These are phyloP conservation scores for Tetratostichococcus sp. DNA, from an alignment of 139 green algal genomes.

Conservation along the genomic window DNA sequence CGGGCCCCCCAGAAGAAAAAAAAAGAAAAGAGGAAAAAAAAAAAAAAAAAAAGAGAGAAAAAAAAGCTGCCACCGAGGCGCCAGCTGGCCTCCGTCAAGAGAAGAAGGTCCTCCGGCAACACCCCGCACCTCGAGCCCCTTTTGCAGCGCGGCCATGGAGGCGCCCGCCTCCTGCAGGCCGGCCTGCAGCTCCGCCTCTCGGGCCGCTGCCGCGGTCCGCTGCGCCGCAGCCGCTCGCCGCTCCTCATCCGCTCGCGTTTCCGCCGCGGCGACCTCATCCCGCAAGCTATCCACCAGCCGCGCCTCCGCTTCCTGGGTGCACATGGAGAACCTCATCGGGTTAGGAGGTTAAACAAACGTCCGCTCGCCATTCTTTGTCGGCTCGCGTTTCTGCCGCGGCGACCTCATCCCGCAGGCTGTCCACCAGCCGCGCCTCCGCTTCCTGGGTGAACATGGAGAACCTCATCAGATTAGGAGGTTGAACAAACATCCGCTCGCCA, in stretches of 20 bases:
- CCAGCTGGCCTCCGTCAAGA: too few species aligned
- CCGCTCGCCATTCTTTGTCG: constrained; percentile 18
- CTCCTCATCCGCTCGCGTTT: constrained; percentile 60
- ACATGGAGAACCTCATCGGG: too few species aligned
- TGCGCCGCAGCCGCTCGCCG: constrained; percentile 27
- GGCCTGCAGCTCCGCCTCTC: constrained; percentile 42
- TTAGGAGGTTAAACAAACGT: too few species aligned
- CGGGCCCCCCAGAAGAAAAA: too few species aligned
- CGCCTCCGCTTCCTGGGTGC: constrained; percentile 34
- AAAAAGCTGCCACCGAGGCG: too few species aligned
- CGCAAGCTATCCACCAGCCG: constrained; percentile 43
- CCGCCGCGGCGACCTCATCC: constrained; percentile 41
- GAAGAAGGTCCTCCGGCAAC: too few species aligned
- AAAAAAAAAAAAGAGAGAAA: too few species aligned
- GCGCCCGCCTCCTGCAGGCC: constrained; percentile 35
- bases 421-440: constrained; percentile 32
- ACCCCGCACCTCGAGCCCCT: constrained; percentile 31
- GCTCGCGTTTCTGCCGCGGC: constrained; percentile 40
- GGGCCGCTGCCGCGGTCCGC: constrained; percentile 26
- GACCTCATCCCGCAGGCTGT: constrained; percentile 51
- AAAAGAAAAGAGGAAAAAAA: too few species aligned
- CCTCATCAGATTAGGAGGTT: too few species aligned
- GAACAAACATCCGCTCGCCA: too few species aligned
- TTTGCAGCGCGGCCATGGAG: constrained; percentile 47
- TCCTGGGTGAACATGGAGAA: constrained; percentile 14